Evolutionary conservation across 2,329 filamentous ascomycete genomes (phyloP), one percentile per base, ranked within the genome.

Genomic region (Diaporthe eres): DNA sequence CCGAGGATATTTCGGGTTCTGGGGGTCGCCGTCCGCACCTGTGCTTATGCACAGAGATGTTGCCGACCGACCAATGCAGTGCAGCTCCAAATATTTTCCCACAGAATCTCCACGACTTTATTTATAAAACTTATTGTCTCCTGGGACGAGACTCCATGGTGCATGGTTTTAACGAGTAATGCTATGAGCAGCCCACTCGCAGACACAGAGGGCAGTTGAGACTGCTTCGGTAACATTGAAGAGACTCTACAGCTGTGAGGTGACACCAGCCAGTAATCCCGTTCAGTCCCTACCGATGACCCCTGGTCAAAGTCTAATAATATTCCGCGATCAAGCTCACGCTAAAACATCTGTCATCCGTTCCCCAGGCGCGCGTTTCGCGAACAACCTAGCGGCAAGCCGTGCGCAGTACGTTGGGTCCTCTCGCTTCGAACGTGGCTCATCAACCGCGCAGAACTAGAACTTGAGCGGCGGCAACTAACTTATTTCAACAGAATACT

Each of bases 341-440:
- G 65, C 65, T 68, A 68, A 68, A 68, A 68, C 65, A 68, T 53
- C 47, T 68, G 65, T 8, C 47, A 68, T 68, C 65, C 47, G 47
- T 68, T 68, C 65, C 13, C 65, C 31, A n/a, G 9, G 65, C 65
- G 65, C 65, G 65, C 47, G 65, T 68, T 68, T 68, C 65, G 65
- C n/a, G 65, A 68, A 53, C 65, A 34, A 19, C 47, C 34, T 68
- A 68, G 65, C 47, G 65, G 65, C 65, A 68, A 68, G 15, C 65
- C 65, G 65, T 68, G 63, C 63, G 31, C 39, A n/a, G 25, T 28
- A 15, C 17, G 12, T 5, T 8, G 39, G 7, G 2, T 25, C 39
- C 57, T 22, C 17, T 25, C 37, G 31, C 31, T 58, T 31, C 25
- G 37, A 44, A 28, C 28, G 28, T 25, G 31, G 19, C 44, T 49